phyloP scores from a whole-genome alignment of 148 eudicot genomes.

The Vaccinium darrowii region DNA sequence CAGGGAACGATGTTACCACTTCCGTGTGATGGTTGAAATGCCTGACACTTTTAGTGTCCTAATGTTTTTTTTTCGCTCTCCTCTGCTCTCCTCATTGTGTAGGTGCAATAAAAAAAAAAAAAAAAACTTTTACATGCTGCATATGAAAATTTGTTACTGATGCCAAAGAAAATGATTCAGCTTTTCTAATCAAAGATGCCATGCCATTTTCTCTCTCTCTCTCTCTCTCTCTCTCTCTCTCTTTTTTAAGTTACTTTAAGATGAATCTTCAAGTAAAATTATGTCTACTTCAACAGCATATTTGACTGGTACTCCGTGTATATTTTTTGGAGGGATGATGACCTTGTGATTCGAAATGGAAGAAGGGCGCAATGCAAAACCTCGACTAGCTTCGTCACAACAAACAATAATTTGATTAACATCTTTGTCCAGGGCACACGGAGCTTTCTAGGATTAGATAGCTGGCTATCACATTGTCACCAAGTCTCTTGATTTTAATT shows the following conservation, averaged over 20 bases:
- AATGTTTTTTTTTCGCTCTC: background rate
- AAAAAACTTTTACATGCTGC: background rate
- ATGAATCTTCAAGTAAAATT: background rate
- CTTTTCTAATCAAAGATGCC: background rate
- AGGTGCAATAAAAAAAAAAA: background rate
- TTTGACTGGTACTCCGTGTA: background rate
- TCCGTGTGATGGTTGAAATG: background rate
- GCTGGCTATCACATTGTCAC: constrained; percentile 10
- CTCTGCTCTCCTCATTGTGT: background rate
- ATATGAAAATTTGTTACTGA: constrained; percentile 4
- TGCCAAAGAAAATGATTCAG: background rate
- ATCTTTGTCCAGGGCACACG: background rate
- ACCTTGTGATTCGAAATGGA: background rate
- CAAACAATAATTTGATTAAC: background rate
- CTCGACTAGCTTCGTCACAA: background rate
- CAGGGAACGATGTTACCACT: background rate
- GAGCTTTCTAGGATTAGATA: constrained; percentile 17
- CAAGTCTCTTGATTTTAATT: background rate
- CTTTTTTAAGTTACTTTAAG: background rate
- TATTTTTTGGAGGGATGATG: background rate
- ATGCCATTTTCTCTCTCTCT: background rate
- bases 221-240: no score
- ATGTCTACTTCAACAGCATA: background rate
- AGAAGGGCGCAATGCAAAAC: background rate
- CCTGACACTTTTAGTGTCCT: background rate